Evolutionary conservation across 2,329 filamentous ascomycete species (phyloP).

Genomic region (Emericellopsis cladophorae): DNA sequence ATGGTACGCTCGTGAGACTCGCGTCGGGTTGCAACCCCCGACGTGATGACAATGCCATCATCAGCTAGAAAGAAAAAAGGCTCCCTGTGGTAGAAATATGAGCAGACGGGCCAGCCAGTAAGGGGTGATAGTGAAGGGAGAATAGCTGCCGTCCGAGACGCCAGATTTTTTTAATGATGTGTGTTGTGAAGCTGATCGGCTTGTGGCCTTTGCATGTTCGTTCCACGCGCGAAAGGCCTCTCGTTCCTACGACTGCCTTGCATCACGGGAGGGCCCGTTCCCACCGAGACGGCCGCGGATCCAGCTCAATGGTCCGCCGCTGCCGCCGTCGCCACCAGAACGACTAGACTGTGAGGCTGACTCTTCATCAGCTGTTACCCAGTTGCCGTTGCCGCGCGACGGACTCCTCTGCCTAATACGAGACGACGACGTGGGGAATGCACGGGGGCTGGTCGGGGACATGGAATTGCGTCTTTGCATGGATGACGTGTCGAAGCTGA

Average conservation of each 20-base stretch:
- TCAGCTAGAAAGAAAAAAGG: too few relatives aligned
- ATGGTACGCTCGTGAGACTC: too few relatives aligned
- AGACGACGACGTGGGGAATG: conserved; percentile 12
- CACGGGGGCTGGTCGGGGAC: conserved; percentile 22
- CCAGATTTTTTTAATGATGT: too few relatives aligned
- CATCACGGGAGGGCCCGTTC: conserved; percentile 14
- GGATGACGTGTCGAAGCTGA: conserved; percentile 18
- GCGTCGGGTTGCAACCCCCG: too few relatives aligned
- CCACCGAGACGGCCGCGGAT: conserved; percentile 26
- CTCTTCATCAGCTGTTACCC: conserved; percentile 2
- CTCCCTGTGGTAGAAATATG: too few relatives aligned
- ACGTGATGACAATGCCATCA: too few relatives aligned
- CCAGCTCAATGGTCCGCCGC: conserved; percentile 27
- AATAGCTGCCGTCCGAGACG: too few relatives aligned
- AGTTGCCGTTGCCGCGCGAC: conserved; percentile 15
- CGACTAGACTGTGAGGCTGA: conserved; percentile 5
- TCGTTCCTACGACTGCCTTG: conserved; percentile 12
- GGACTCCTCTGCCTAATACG: conserved; percentile 25
- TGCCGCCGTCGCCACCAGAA: conserved; percentile 11
- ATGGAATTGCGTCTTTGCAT: conserved; percentile 23
- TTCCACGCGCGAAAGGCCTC: too few relatives aligned
- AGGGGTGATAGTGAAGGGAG: too few relatives aligned
- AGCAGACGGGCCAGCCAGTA: too few relatives aligned
- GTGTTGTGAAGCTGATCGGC: too few relatives aligned
- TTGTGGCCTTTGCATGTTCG: too few relatives aligned